Evolutionary conservation across 2,329 filamentous ascomycete genomes (phyloP), one percentile per base, ranked within the genome.

Genomic region (Macrophomina phaseolina): DNA sequence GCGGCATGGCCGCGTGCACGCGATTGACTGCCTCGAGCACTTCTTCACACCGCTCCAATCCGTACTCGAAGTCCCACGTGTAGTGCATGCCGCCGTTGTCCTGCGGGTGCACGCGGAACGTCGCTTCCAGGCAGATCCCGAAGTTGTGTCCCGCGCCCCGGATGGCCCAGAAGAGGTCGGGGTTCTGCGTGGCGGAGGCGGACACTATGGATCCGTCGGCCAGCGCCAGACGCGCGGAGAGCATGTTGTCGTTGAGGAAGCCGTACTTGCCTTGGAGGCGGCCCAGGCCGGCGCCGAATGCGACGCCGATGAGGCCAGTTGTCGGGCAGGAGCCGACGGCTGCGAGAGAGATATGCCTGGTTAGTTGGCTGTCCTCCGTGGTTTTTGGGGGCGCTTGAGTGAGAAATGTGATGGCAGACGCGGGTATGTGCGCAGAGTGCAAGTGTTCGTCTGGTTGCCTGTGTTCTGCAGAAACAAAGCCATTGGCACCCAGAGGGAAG

Each of bases 111-210:
- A 63, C 46, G 23, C 46, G 45, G 60, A 51, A 63, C 4, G 60
- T 63, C 28, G 60, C n/a, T 16, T 52, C 45, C 30, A 42, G 40
- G 12, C 5, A 79, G 5, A 82, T 77, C 4, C 81, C 82, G 66
- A 83, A 83, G 64, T 81, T 82, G 68, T 80, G 78, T 0, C 82
- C 81, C 2, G 81, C 82, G 32, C 82, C 82, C 2, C 77, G 74
- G n/a, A 84, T 65, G 23, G 78, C 81, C 82, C 82, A 85, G 73
- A 84, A 85, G 2, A 85, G 74, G 56, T 85, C 83, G 0, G 73
- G 34, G 46, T 87, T 81, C 69, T 85, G 77, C 0, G 72, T 71
- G n/a, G 79, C 74, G 1, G 81, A 84, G 0, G 78, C 76, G 1
- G 71, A 75, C 11, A 79, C 73, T 36, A 81, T 72, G 6, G 71